A percentile compares a stretch with the other conserved stretches of the same genome.
These are phyloP conservation scores for Dioszegia hungarica DNA, from an alignment of 768 basidiomycete species.

Conservation along the genomic window DNA sequence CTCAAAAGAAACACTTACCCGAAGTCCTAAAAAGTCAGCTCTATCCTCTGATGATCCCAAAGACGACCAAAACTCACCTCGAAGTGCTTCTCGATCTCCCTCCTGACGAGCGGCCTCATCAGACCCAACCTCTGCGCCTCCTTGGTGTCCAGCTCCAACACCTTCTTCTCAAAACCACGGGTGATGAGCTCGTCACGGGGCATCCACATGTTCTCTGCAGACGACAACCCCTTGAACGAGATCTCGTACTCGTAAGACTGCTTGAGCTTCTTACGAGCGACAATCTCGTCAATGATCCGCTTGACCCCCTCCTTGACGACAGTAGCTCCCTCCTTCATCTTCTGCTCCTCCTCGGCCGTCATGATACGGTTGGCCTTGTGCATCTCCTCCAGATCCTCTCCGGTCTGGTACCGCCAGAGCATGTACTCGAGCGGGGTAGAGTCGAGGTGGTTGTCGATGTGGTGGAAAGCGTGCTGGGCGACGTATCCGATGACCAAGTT, in stretches of 20 bases:
- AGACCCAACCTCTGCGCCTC: conserved; percentile 95
- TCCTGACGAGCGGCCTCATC: conserved; percentile 91
- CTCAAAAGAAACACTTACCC: neutral
- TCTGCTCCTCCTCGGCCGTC: conserved; percentile 76
- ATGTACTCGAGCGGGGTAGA: conserved; percentile 99
- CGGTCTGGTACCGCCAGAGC: conserved; percentile 99
- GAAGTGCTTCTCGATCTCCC: conserved; percentile 99
- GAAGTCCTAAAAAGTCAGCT: neutral
- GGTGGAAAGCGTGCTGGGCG: conserved; percentile 99
- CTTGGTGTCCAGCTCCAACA: conserved; percentile 92
- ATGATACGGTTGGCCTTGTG: conserved; percentile 83
- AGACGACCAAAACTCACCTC: conserved; percentile 64
- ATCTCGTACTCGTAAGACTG: conserved; percentile 99
- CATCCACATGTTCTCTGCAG: conserved; percentile 97
- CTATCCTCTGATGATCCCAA: too few relatives aligned
- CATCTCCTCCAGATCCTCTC: conserved; percentile 97
- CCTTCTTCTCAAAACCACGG: conserved; percentile 99
- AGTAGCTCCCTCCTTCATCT: conserved; percentile 92
- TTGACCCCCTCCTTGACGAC: conserved; percentile 90
- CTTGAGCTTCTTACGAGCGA: conserved; percentile 92
- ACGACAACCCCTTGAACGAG: conserved; percentile 87
- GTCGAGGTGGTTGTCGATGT: conserved; percentile 96
- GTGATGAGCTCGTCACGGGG: conserved; percentile 94
- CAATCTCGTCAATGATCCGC: conserved; percentile 87
- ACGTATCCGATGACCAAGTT: conserved; percentile 99